Base-by-base conservation (phyloP, 306 rosid species). In the Carpinus viminea region DNA sequence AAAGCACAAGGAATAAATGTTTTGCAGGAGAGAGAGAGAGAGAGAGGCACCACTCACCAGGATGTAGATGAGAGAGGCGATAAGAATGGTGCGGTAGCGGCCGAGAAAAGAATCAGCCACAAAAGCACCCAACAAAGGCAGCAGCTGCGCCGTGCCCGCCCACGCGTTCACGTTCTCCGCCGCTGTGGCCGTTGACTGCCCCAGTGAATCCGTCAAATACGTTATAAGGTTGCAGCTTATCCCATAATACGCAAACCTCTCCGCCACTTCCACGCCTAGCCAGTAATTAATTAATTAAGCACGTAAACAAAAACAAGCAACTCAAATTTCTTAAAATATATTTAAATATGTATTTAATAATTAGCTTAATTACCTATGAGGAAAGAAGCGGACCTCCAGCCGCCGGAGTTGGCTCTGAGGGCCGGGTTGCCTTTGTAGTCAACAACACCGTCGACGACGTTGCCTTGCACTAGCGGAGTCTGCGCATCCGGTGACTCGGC, bases 311-410 rank as follows among this genome's bases (percentile, higher is more conserved):
- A 31, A 31, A 31, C 2, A 31, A 31, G 34, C 3, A 0, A 31
- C 2, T 31, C 34, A 31, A 31, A 31, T 31, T 31, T 31, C 34
- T 31, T 31, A 31, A 31, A 31, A 31, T 31, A 31, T 31, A 31
- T 31, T 31, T 31, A 31, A 31, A 31, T 31, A 31, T 31, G 34
- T 31, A 31, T 31, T 31, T 31, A 31, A 31, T 31, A 31, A 31
- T 31, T 2, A 31, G 34, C 34, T 31, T 31, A 31, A 31, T 31
- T 31, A 31, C 43, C 43, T 26, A 88, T 83, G 34, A 88, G 78
- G 36, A 85, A 75, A 1, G 73, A 61, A 4, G 89, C 83, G 7
- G 89, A 88, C 53, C 91, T 79, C 91, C 91, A 88, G 26, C 85
- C 75, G 31, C 91, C 91, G 20, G 86, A 68, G 13, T 26, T 26